These are phyloP conservation scores for Pachysandra terminalis DNA, from an alignment of 164 flowering plant genomes.

Conservation along the genomic window DNA sequence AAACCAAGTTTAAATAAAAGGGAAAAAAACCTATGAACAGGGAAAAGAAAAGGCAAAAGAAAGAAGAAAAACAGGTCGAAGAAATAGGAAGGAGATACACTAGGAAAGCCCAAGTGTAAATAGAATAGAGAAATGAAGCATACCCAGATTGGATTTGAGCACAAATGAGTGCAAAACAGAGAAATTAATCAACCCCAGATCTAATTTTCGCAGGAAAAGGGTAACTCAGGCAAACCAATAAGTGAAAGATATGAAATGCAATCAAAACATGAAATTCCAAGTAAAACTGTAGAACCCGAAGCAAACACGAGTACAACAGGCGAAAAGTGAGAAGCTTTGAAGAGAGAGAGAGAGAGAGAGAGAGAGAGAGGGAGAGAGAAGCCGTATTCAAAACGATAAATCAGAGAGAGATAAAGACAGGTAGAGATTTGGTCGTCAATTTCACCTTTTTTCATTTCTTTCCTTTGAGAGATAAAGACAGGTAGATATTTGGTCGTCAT, in stretches of 20 bases:
- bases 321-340: neutral
- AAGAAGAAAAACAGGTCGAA: neutral
- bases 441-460: too few species aligned
- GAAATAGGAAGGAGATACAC: neutral
- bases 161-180: neutral
- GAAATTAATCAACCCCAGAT: neutral
- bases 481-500: too few species aligned
- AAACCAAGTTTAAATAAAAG: neutral
- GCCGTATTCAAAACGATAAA: too few species aligned
- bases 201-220: neutral
- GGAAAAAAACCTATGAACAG: neutral
- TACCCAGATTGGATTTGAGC: neutral
- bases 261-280: neutral
- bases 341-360: too few species aligned
- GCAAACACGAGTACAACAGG: neutral
- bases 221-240: neutral
- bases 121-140: constrained; percentile 1
- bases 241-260: neutral
- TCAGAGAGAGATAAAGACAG: too few species aligned
- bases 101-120: neutral
- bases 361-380: too few species aligned
- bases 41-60: neutral
- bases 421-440: too few species aligned
- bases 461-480: too few species aligned
- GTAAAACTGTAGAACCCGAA: neutral